Evolutionary conservation across 2,329 filamentous ascomycete genomes (phyloP), one percentile per base, ranked within the genome.

Genomic region (Fusarium fujikuroi): DNA sequence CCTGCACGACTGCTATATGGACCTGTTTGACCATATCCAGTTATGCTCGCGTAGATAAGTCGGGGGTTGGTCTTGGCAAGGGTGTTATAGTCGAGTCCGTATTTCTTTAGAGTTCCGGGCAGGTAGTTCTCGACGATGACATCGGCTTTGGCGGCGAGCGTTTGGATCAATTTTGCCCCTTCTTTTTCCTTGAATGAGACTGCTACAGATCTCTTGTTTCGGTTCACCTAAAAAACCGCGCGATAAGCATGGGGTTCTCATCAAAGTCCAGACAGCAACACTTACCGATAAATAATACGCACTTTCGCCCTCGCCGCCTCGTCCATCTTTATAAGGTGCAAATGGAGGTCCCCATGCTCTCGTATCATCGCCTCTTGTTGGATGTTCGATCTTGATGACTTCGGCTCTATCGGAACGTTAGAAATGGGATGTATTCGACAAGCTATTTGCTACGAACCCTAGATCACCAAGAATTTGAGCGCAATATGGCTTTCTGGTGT

Each of bases 81-180:
- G 0, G 92, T 93, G 21, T 92, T 90, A 77, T 94, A 98, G 83
- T 97, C 95, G 85, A 98, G 90, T n/a, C 87, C 86, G 80, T 98
- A 98, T 83, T 97, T 98, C 79, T 92, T 92, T n/a, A 98, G 85
- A 0, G 92, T 91, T 2, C 93, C 94, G 0, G 96, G 96, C 0
- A 98, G 89, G 80, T 98, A 99, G 79, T 99, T 99, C 80, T 99
- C 95, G 0, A 98, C 95, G 1, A 98, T 87, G 8, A 99, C 91
- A 81, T 98, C 95, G 78, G 93, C 95, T 77, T 93, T 90, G 64
- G 91, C 90, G 4, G 90, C 93, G 0, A 99, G 89, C 75, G 91
- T 90, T 82, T 97, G 95, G 5, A 99, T 86, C 62, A 98, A 93
- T 19, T 93, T 89, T 28, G 97, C 92, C 3, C 95, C 96, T 1